Conservation (phyloP, 225 moss, liverwort and hornwort species). For the Asterella californica region DNA sequence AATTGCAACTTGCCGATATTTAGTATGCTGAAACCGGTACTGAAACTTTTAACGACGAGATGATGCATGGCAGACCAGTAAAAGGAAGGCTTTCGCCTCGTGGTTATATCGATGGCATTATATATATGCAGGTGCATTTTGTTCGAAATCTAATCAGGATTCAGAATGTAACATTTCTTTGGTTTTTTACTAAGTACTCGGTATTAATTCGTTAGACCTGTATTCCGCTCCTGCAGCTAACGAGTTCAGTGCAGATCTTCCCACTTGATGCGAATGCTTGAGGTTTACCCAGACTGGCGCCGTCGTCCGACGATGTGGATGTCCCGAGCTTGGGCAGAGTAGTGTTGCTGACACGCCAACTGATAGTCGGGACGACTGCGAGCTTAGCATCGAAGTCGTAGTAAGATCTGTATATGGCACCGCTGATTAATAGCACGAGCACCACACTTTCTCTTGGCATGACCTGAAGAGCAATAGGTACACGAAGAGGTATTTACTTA, state of each 20-base stretch:
- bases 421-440: conserved; percentile 4
- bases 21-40: too few relatives aligned
- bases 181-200: background rate
- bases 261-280: background rate
- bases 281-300: conserved; percentile 11
- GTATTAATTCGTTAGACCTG: background rate
- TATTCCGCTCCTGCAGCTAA: background rate
- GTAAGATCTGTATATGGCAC: conserved; percentile 8
- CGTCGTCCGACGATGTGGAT: background rate
- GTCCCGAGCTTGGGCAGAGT: conserved; percentile 9
- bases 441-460: conserved; percentile 19
- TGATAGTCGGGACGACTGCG: conserved; percentile 1
- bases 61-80: too few relatives aligned
- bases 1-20: too few relatives aligned
- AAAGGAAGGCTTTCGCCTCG: too few relatives aligned
- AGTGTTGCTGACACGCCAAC: conserved; percentile 10
- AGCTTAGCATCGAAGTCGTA: conserved; percentile 11
- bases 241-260: background rate
- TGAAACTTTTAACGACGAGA: too few relatives aligned
- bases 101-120: too few relatives aligned
- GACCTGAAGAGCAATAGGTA: background rate
- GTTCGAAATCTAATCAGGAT: background rate
- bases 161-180: background rate
- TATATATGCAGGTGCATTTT: background rate
- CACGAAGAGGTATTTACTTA: background rate